phyloP scores from a whole-genome alignment of 2,329 filamentous ascomycete species.

The Fusarium sp. region DNA sequence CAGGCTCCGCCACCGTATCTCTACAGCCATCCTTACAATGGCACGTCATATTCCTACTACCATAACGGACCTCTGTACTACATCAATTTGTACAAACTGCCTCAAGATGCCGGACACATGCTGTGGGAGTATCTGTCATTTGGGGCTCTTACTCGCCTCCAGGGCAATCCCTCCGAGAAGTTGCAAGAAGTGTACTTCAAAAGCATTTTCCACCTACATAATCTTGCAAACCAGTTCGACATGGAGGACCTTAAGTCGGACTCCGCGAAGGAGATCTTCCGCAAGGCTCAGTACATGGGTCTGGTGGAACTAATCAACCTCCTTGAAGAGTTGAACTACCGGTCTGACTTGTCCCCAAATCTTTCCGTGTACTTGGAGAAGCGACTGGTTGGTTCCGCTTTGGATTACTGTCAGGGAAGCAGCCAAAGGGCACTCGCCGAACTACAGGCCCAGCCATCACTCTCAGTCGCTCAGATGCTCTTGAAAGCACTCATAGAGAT shows the following conservation, averaged over 20 bases:
- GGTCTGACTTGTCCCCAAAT: not conserved
- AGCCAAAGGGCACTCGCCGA: not conserved
- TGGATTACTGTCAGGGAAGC: not conserved
- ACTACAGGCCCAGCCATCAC: not conserved
- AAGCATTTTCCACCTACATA: not conserved
- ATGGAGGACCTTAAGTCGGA: not conserved
- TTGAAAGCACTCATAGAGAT: not conserved
- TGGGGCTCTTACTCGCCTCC: not conserved
- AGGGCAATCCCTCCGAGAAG: no score
- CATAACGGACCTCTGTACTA: no score
- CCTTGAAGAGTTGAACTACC: not conserved
- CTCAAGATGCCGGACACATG: not conserved
- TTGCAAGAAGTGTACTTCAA: not conserved
- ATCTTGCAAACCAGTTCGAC: not conserved
- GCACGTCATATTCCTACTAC: not conserved
- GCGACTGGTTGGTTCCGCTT: not conserved
- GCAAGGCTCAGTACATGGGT: not conserved
- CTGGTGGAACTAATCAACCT: not conserved
- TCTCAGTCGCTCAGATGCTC: not conserved
- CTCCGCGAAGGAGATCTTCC: not conserved
- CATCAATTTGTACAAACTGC: not conserved
- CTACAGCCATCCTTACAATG: not conserved
- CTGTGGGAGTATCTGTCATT: not conserved
- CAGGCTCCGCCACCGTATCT: no score
- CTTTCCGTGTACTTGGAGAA: not conserved